Base-by-base conservation (phyloP, 169 alveolate species). In the Fabrea salina region DNA sequence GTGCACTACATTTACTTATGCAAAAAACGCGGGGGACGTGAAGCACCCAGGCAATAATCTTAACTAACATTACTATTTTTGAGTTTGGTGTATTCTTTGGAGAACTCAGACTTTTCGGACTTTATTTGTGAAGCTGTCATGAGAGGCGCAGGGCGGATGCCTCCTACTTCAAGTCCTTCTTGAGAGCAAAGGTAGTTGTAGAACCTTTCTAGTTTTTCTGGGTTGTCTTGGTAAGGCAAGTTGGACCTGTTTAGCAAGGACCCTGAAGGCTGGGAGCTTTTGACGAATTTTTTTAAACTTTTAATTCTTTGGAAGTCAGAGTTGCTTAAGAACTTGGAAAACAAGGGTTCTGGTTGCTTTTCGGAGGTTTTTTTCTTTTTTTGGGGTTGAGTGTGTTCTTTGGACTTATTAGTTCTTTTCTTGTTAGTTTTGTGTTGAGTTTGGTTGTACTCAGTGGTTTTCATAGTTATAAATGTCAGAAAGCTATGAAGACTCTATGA, bases 1-100 rank as follows among this genome's bases (percentile, higher is more conserved):
- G 86, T 82, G 59, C 92, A 86, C 72, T 86, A 86, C 47, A 86
- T 86, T 56, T 86, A 79, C 59, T 86, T 86, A 13, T 77, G 86
- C 82, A 86, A 80, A 61, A 86, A 86, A 84, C 70, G 77, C 49
- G 90, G 78, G 3, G 87, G 80, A 47, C 16, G 56, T 16, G 56
- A 47, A 47, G 56, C 56, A 47, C 56, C 56, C 19, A 47, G 56
- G 19, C 56, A 47, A 47, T n/a, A 47, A 47, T n/a, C 56, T 47
- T 47, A 47, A 47, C 16, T 47, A 47, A 44, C 22, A 44, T 44
- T 44, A 11, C 11, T 16, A 11, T 44, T 43, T 68, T 43, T 68
- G 4, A 57, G 44, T 40, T 37, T n/a, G 2, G 40, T 19, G 30
- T 68, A 68, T 19, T 19, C 3, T 4, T 47, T 68, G 7, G 16